Percentiles rank a stretch among this genome's conserved stretches.
phyloP scores from a whole-genome alignment of 179 eudicot genomes.

The Silene coronaria region DNA sequence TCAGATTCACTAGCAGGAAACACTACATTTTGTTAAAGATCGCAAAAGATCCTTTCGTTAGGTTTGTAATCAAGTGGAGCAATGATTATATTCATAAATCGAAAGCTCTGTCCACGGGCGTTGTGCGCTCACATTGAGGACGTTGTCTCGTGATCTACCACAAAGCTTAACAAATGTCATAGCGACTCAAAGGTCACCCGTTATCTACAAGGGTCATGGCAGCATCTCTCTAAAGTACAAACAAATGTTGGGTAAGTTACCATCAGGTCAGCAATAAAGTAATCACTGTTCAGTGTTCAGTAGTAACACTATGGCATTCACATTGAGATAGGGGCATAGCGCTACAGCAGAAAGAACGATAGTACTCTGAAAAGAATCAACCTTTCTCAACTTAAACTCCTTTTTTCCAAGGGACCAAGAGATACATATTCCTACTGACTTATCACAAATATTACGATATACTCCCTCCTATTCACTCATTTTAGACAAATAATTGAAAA shows the following conservation, averaged over 20 bases:
- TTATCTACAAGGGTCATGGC: no score
- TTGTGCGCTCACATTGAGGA: neutral
- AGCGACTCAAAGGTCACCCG: no score
- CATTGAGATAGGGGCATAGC: neutral
- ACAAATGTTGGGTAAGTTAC: neutral
- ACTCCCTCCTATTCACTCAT: no score
- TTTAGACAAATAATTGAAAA: neutral
- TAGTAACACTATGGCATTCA: neutral
- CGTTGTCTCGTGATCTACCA: neutral
- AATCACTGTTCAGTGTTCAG: neutral
- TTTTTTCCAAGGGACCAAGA: no score
- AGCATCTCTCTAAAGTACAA: no score
- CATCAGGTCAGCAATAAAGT: neutral
- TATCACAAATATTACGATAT: no score
- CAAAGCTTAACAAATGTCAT: neutral
- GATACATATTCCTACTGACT: no score
- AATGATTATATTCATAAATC: neutral
- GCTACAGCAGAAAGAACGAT: no score
- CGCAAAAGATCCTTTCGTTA: no score
- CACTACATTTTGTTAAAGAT: neutral
- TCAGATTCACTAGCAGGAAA: neutral
- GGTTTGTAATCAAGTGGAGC: constrained; percentile 6
- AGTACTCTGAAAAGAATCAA: neutral
- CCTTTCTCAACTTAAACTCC: neutral
- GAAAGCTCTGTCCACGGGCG: neutral